Base-by-base conservation (phyloP, 2,329 filamentous ascomycete genomes). In the Xylaria sp. region DNA sequence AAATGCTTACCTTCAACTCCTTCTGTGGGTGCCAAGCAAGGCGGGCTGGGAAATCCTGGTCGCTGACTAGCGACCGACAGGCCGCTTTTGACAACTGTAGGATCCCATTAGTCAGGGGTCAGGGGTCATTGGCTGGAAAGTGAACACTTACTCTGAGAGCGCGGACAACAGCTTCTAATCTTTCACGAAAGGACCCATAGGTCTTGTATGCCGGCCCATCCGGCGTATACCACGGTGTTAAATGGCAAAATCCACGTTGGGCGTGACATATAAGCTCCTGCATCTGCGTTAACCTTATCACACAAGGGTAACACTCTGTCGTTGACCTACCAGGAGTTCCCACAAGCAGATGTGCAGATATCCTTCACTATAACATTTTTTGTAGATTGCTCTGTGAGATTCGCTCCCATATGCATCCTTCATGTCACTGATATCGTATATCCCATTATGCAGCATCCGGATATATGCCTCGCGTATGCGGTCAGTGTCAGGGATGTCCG, bases 11-110 rank as follows among this genome's bases (percentile, higher is more conserved):
- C 2, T 31, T 52, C 1, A 15, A 1, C 28, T 66, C 64, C 21
- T 49, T 66, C 0, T 2, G 0, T 3, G 64, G 64, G 12, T 66
- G 64, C 64, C 64, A 66, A 1, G 64, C 57, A 8, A 66, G 43
- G 6, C 61, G 28, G 5, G 52, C 57, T 2, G 47, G 5, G 11
- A 66, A 66, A 0, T 28, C 28, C 3, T 9, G 0, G 14, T 9
- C 1, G 2, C 40, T 51, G 25, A 64, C 64, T 0, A 63, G 3
- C 1, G 52, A 60, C 6, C 31, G 17, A 43, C 60, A 63, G 25
- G 38, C 28, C 1, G 52, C n/a, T 31, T 66, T 66, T 0, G 56
- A 63, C 9, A 23, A 7, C 64, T 66, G n/a, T 5, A 11, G 37
- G 37, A 9, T 9, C 15, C 7, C 3, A 21, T 65, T 40, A 65